Evolutionary conservation across 2,329 filamentous ascomycete species (phyloP), one percentile per base, ranked within the genome.

Genomic region (Microascus cirrosus): DNA sequence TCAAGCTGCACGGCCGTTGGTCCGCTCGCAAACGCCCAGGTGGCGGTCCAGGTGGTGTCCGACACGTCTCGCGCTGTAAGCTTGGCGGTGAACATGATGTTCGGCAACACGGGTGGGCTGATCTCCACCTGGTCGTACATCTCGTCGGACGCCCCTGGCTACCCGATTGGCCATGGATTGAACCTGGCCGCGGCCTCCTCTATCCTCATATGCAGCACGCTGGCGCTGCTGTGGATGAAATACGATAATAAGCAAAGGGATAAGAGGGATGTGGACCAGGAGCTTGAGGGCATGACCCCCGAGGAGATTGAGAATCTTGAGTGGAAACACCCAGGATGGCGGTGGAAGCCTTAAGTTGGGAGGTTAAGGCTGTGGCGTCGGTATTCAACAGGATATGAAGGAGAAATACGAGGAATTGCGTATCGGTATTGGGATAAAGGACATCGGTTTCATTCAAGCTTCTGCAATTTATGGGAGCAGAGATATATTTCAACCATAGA

Each of bases 51-150:
- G 62, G 84, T 89, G 0, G 78, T 87, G 1, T 83, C 82, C 1
- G 86, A 89, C 62, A 87, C 85, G 0, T 82, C 86, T 0, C 75
- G 84, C 18, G 80, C 78, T 2, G 76, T 80, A 0, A 82, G 83
- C n/a, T 15, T 56, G 39, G 45, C 20, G 12, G 80, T 79, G 0
- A 83, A 82, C 54, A 69, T 89, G 65, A 89, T 89, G 85, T 72
- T 87, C 25, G 87, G 86, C 32, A 89, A 89, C 58, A 66, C 89
- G n/a, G 87, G 87, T 2, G 87, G 86, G 0, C 67, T 89, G 36
- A 77, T 87, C 59, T 78, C 81, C 1, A 85, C 82, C 0, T 88
- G 84, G 84, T 77, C 75, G 1, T 88, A 85, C 69, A 64, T 88
- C 18, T 77, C 79, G 0, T 80, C 72, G 62, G 86, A 89, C 65